A percentile compares a stretch with the other conserved stretches of the same genome.
Evolutionary conservation across 345 rosid species (phyloP).

Genomic region (Citrus trifoliata): DNA sequence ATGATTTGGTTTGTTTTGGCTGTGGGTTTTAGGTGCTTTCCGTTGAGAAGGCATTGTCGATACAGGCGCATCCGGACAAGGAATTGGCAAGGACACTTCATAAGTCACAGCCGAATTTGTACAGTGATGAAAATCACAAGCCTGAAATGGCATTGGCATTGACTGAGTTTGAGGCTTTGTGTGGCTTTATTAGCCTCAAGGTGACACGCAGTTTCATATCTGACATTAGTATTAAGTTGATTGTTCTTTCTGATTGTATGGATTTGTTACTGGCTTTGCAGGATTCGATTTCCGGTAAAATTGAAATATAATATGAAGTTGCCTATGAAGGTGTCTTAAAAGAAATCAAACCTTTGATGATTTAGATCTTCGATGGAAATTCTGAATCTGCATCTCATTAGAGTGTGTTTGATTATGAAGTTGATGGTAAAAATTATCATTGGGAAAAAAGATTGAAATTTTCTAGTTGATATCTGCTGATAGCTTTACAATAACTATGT

Average conservation of each 20-base stretch:
- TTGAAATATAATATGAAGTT: background rate
- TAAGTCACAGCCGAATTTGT: slow-evolving; percentile 28
- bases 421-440: background rate
- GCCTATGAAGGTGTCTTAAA: background rate
- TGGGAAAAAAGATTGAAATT: too few relatives aligned
- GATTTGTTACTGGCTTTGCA: background rate
- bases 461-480: too few relatives aligned
- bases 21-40: slow-evolving; percentile 29
- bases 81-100: slow-evolving; percentile 32
- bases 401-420: background rate
- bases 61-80: slow-evolving; percentile 47
- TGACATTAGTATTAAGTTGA: background rate
- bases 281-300: background rate
- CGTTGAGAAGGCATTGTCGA: slow-evolving; percentile 34
- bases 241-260: background rate
- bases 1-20: background rate
- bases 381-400: background rate
- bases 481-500: background rate
- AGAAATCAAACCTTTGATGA: background rate
- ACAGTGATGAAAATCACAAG: slow-evolving; percentile 40
- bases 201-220: slow-evolving; percentile 4
- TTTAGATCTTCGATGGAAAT: background rate
- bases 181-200: slow-evolving; percentile 37
- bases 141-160: slow-evolving; percentile 46
- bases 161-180: slow-evolving; percentile 38